phyloP scores from a whole-genome alignment of 2,329 filamentous ascomycete genomes.

The Cercospora sp. region DNA sequence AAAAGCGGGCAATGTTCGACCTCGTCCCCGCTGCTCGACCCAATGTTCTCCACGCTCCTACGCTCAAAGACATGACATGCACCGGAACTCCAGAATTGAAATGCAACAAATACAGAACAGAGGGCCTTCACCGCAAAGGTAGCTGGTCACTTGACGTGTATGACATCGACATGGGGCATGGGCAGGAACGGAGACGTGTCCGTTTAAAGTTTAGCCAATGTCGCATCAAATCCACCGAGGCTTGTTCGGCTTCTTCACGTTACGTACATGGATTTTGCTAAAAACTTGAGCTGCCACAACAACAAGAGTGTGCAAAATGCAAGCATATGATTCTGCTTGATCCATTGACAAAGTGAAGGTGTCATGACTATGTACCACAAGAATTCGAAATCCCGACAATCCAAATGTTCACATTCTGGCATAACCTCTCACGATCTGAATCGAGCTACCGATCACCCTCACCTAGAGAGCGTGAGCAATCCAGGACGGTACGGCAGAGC shows the following conservation, averaged over 20 bases:
- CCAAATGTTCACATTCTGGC: not conserved
- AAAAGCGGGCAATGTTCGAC: slow-evolving; percentile 9
- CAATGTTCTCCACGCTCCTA: slow-evolving; percentile 10
- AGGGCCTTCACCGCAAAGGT: not conserved
- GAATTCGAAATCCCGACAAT: not conserved
- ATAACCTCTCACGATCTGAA: not conserved
- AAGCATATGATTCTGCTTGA: not conserved
- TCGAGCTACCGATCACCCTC: not conserved
- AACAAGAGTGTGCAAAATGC: not conserved
- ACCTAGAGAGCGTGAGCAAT: slow-evolving; percentile 50
- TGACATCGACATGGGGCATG: not conserved
- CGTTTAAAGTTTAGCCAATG: not conserved
- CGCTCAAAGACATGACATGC: slow-evolving; percentile 11
- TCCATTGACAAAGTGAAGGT: not conserved
- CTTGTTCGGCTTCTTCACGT: not conserved
- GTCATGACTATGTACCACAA: not conserved
- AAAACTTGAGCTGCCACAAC: not conserved
- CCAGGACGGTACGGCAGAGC: slow-evolving; percentile 57
- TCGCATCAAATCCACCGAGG: not conserved
- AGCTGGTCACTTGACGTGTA: slow-evolving; percentile 1
- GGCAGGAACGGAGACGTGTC: slow-evolving; percentile 5
- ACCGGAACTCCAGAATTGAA: not conserved
- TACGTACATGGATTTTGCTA: not conserved
- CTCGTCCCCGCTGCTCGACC: slow-evolving; percentile 5
- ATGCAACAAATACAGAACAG: not conserved